These are phyloP conservation scores for Lentinula lateritia DNA, from an alignment of 768 basidiomycete genomes.

Conservation along the genomic window DNA sequence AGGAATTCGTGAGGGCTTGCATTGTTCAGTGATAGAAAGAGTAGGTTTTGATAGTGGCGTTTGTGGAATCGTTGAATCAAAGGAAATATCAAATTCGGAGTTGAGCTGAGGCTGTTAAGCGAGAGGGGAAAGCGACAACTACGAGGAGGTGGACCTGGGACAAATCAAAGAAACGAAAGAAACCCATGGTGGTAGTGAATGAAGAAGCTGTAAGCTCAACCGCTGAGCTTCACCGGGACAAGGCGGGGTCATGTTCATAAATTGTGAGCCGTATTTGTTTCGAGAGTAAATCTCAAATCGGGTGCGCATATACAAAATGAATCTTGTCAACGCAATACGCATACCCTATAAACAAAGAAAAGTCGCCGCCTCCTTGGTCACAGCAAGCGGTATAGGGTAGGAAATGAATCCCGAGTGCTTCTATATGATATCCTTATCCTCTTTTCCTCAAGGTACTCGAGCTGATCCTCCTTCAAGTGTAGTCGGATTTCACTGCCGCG, in stretches of 20 bases:
- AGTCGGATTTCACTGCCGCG: conserved; percentile 93
- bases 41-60: neutral
- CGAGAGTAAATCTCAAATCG: no score
- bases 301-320: no score
- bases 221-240: neutral
- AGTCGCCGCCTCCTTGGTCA: conserved; percentile 99
- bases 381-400: conserved; percentile 97
- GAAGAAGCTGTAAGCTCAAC: neutral
- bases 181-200: neutral
- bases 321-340: no score
- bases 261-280: neutral
- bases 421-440: conserved; percentile 99
- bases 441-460: conserved; percentile 99
- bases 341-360: no score
- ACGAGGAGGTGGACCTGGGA: neutral
- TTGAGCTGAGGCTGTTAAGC: neutral
- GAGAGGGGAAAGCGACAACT: neutral
- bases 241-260: neutral
- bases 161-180: conserved; percentile 3
- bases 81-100: neutral
- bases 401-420: conserved; percentile 99
- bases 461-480: conserved; percentile 96
- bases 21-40: neutral
- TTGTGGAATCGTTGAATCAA: neutral
- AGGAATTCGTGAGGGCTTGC: neutral